Evolutionary conservation across 768 basidiomycete species (phyloP).

Genomic region (Kwoniella mangroviensis): DNA sequence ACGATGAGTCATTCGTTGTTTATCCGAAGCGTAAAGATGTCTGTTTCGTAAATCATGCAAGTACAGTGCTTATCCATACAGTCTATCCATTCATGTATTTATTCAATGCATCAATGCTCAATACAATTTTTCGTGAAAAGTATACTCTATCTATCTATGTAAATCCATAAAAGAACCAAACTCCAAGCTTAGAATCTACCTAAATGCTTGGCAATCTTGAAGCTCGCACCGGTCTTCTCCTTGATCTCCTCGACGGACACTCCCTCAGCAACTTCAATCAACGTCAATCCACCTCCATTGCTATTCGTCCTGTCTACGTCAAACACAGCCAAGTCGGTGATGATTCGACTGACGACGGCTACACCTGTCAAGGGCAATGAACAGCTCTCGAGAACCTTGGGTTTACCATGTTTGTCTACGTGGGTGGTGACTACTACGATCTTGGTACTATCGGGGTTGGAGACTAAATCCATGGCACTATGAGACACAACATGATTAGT

Average conservation of each 20-base stretch:
- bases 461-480: constrained; percentile 91
- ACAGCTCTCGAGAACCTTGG: constrained; percentile 83
- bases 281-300: constrained; percentile 68
- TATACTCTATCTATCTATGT: not conserved
- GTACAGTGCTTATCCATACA: too few relatives aligned
- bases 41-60: too few relatives aligned
- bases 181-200: constrained; percentile 27
- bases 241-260: constrained; percentile 80
- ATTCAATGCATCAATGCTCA: not conserved
- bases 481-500: not conserved
- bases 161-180: not conserved
- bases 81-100: too few relatives aligned
- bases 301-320: constrained; percentile 69
- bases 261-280: constrained; percentile 84
- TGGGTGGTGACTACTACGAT: constrained; percentile 88
- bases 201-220: constrained; percentile 60
- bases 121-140: not conserved
- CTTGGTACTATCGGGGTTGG: constrained; percentile 93
- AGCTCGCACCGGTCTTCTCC: constrained; percentile 84
- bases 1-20: not conserved
- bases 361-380: constrained; percentile 86
- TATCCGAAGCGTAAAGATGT: not conserved
- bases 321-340: constrained; percentile 88
- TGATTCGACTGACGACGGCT: constrained; percentile 82
- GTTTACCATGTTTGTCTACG: constrained; percentile 82